Evolutionary conservation across 2,329 filamentous ascomycete species (phyloP).

Genomic region (Diaporthe batatas): DNA sequence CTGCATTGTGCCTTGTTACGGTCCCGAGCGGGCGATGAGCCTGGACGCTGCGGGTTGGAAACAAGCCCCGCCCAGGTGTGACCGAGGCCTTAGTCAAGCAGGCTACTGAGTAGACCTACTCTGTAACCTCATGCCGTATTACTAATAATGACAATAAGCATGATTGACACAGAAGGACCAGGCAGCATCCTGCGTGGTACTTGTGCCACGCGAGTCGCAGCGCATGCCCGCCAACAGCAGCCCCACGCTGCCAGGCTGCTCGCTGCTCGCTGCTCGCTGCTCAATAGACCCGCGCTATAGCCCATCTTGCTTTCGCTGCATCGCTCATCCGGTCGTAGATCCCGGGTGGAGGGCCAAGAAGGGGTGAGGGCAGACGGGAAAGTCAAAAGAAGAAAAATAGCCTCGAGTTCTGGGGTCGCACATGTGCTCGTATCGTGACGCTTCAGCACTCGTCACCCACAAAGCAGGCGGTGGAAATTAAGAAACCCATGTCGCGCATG

Average conservation of each 20-base stretch:
- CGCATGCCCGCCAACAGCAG: conserved; percentile 6
- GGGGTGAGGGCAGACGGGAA: background rate
- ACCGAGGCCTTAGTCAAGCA: conserved; percentile 15
- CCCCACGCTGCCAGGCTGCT: background rate
- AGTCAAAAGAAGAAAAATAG: background rate
- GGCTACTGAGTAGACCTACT: too few relatives aligned
- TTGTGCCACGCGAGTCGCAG: conserved; percentile 22
- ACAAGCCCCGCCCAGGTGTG: conserved; percentile 18
- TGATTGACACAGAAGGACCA: conserved; percentile 13
- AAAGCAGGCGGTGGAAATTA: conserved; percentile 5
- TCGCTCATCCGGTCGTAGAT: conserved; percentile 11
- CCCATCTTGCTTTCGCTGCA: conserved; percentile 24
- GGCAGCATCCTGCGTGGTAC: conserved; percentile 9
- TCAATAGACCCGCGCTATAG: background rate
- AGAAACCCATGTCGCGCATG: conserved; percentile 15
- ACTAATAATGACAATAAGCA: too few relatives aligned
- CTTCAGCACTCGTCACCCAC: conserved; percentile 12
- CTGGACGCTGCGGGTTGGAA: conserved; percentile 5
- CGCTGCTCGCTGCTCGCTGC: background rate
- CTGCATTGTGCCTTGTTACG: conserved; percentile 19
- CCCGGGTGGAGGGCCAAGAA: conserved; percentile 3
- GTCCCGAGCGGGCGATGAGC: background rate
- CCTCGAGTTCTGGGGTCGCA: conserved; percentile 15
- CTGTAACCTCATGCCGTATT: background rate
- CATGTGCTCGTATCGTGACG: conserved; percentile 23